Evolutionary conservation across 2,329 filamentous ascomycete species (phyloP).

Genomic region (Colletotrichum sp.): DNA sequence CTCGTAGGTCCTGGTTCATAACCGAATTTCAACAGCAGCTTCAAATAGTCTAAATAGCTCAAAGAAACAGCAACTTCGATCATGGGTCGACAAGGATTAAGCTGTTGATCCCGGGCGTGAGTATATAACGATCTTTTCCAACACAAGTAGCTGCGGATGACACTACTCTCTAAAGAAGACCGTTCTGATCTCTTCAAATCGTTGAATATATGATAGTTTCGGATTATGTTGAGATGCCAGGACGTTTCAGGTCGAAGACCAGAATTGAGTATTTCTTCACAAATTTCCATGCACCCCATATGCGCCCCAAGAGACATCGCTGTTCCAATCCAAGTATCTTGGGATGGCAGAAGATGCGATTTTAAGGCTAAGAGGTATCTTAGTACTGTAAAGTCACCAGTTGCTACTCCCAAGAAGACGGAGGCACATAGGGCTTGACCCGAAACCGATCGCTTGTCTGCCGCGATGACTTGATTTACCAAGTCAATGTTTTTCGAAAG

Average conservation of each 20-base stretch:
- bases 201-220: too few species aligned
- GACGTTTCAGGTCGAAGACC: not conserved
- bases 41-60: not conserved
- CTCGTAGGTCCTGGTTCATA: not conserved
- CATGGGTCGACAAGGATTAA: not conserved
- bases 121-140: not conserved
- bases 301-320: not conserved
- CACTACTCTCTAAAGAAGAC: too few species aligned
- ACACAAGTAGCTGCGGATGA: not conserved
- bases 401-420: rapidly evolving
- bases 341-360: rapidly evolving
- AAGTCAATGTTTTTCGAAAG: not conserved
- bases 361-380: rapidly evolving
- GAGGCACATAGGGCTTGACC: not conserved
- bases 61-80: not conserved
- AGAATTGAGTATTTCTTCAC: too few species aligned
- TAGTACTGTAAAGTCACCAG: rapidly evolving
- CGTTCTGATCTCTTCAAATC: too few species aligned
- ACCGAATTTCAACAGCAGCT: not conserved
- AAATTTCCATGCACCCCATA: not conserved
- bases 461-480: not conserved
- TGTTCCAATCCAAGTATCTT: not conserved
- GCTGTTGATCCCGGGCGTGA: too few species aligned
- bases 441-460: rapidly evolving
- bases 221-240: too few species aligned